Evolutionary conservation across 352 stramenopile genomes (phyloP), one percentile per base, ranked within the genome.

Genomic region (Phytophthora citrophthora): DNA sequence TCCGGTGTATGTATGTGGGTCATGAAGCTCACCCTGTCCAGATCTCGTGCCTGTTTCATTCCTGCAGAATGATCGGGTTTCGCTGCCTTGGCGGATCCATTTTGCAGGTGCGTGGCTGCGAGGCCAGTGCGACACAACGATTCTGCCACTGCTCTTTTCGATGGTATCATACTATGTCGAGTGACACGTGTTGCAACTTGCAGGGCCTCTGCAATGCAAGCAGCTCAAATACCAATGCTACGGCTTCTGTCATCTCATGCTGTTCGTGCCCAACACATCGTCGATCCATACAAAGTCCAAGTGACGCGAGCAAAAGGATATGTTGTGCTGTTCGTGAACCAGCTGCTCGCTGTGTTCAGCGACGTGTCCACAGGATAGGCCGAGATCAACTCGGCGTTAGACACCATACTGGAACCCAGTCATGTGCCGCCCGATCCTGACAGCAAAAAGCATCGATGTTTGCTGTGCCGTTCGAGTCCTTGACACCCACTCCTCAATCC

Each of bases 211-310:
- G 38, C 13, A 8, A 44, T 44, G 38, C 13, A 8, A 44, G 48
- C 20, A 55, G 31, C 34, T 29, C 26, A 29, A 29, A 29, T 32
- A 11, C 41, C 24, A 5, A 50, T 34, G 13, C 24, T 26, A 57
- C 56, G 38, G 5, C 20, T 64, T 58, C 29, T 52, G 56, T 64
- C 56, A 64, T 64, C 56, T 64, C 56, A 58, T 64, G 47, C 27
- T 58, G 46, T 64, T 64, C 56, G 56, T 64, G 56, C 47, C 46
- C 16, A 64, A 27, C 56, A 64, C 36, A 64, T 64, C 56, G 27
- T 44, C 12, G 38, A 12, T n/a, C 18, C 29, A 52, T 61, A 61
- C 53, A 51, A 40, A 38, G 1, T 40, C 26, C 53, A 61, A 61
- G 41, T 52, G 40, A 20, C 39, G 47, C 29, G 47, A 41, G 10